These are phyloP conservation scores for Wickerhamiella brachini DNA, from an alignment of 805 yeast species.

Conservation along the genomic window DNA sequence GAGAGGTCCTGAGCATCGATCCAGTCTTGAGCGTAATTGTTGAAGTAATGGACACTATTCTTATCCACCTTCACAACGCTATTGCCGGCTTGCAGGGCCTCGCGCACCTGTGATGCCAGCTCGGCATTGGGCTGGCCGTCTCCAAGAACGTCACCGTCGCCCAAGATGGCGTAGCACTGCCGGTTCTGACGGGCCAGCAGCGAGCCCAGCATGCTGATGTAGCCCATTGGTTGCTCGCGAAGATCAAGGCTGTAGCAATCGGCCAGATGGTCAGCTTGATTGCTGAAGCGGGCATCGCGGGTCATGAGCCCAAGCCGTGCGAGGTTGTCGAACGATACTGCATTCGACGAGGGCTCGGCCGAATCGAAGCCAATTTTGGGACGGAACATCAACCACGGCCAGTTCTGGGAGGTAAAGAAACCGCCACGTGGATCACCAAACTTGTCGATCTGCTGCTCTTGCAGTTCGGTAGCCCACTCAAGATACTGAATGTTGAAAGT, in stretches of 20 bases:
- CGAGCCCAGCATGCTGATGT: not conserved
- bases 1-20: not conserved
- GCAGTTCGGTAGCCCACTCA: slow-evolving; percentile 22
- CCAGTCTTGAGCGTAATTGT: not conserved
- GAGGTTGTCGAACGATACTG: slow-evolving; percentile 23
- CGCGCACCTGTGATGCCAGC: not conserved
- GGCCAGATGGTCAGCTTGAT: slow-evolving; percentile 5
- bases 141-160: not conserved
- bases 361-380: slow-evolving; percentile 26
- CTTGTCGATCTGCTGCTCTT: slow-evolving; percentile 20
- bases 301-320: slow-evolving; percentile 17
- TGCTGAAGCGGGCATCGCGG: slow-evolving; percentile 6
- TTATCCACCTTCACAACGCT: not conserved
- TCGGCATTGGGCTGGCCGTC: not conserved
- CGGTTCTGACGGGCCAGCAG: not conserved
- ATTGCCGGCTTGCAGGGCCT: not conserved
- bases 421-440: slow-evolving; percentile 27
- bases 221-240: slow-evolving; percentile 11
- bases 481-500: slow-evolving; percentile 19
- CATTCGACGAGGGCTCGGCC: slow-evolving; percentile 28
- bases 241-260: slow-evolving; percentile 12
- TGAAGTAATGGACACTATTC: not conserved
- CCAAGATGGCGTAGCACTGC: not conserved
- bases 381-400: slow-evolving; percentile 21
- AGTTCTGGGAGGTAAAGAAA: slow-evolving; percentile 18